phyloP scores from a whole-genome alignment of 2,329 filamentous ascomycete genomes.

The Mariannaea elegans region DNA sequence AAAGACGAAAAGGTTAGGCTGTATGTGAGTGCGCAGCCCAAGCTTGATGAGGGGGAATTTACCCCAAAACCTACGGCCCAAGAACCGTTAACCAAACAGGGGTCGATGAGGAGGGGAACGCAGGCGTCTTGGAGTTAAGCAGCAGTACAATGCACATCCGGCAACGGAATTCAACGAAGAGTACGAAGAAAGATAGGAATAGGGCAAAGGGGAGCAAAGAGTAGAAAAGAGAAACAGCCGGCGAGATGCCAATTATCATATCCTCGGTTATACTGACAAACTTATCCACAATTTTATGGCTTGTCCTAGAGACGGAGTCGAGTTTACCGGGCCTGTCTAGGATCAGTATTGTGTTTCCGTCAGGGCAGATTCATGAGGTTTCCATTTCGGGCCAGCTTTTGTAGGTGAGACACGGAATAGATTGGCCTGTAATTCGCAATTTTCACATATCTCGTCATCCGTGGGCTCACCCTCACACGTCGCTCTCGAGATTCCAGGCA shows the following conservation, averaged over 20 bases:
- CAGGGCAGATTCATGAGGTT: background rate
- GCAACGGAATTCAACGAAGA: background rate
- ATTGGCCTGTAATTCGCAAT: constrained; percentile 5
- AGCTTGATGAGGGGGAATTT: background rate
- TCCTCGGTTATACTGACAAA: constrained; percentile 11
- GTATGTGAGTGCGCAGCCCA: background rate
- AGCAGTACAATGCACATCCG: background rate
- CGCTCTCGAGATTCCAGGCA: background rate
- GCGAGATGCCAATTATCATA: background rate
- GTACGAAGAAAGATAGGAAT: background rate
- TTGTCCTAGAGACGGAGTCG: background rate
- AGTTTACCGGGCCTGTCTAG: background rate
- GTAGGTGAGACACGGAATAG: background rate
- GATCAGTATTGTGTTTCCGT: background rate
- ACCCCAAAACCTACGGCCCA: constrained; percentile 8
- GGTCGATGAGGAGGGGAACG: constrained; percentile 11
- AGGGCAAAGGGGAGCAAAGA: background rate
- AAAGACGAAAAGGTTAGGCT: background rate
- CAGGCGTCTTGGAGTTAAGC: background rate
- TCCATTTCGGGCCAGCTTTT: constrained; percentile 10
- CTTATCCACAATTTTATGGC: constrained; percentile 1
- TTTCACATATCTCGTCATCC: constrained; percentile 14
- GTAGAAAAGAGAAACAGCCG: constrained; percentile 2
- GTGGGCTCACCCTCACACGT: constrained; percentile 5
- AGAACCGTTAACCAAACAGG: constrained; percentile 3